Evolutionary conservation across 2,329 filamentous ascomycete genomes (phyloP).

Genomic region (Fusarium sp.): DNA sequence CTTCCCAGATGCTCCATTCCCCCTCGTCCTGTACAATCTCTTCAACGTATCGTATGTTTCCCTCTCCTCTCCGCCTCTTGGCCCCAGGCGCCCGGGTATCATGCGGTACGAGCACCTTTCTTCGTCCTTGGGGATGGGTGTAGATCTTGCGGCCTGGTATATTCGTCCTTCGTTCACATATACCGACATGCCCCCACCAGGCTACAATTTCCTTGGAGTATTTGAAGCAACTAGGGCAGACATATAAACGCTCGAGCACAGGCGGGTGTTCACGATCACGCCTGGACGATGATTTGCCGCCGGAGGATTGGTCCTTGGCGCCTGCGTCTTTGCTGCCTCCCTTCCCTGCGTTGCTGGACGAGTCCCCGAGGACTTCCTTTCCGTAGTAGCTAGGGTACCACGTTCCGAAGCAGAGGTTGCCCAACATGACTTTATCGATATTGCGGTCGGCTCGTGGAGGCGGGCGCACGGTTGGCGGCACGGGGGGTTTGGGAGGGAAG

Average conservation of each 20-base stretch:
- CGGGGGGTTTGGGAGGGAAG: constrained; percentile 54
- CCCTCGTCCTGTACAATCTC: constrained; percentile 71
- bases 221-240: constrained; percentile 95
- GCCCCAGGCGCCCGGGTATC: constrained; percentile 51
- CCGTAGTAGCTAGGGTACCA: constrained; percentile 95
- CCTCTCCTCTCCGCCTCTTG: constrained; percentile 58
- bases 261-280: constrained; percentile 56
- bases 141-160: constrained; percentile 84
- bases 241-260: constrained; percentile 80
- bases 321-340: constrained; percentile 50
- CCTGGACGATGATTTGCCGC: constrained; percentile 50
- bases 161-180: constrained; percentile 67
- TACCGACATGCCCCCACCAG: constrained; percentile 71
- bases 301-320: constrained; percentile 45
- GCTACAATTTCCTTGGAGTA: constrained; percentile 79
- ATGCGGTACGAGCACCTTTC: constrained; percentile 57
- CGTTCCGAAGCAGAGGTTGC: constrained; percentile 85
- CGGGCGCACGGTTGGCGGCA: constrained; percentile 49
- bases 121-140: constrained; percentile 66
- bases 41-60: constrained; percentile 58
- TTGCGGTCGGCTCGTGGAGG: constrained; percentile 75
- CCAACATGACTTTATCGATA: constrained; percentile 88
- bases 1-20: constrained; percentile 90
- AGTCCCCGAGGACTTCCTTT: constrained; percentile 76
- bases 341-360: constrained; percentile 51